Conservation (phyloP, 768 basidiomycete genomes). For the Mycena latifolia region DNA sequence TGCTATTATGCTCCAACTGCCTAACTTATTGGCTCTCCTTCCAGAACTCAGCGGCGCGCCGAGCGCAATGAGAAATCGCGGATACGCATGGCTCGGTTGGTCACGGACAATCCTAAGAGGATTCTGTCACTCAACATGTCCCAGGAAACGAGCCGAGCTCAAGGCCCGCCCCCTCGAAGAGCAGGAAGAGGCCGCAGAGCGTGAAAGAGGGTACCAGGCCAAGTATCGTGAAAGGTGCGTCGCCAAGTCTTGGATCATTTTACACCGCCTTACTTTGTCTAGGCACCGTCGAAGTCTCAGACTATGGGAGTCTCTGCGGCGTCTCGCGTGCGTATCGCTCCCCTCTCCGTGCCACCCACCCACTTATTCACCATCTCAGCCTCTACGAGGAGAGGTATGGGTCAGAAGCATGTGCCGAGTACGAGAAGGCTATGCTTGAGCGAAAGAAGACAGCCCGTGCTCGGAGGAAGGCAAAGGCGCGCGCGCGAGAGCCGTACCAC, state of each 20-base stretch:
- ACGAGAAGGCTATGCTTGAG: not conserved
- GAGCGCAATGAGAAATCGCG: not conserved
- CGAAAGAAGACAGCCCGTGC: not conserved
- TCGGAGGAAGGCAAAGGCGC: not conserved
- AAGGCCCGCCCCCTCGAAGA: not conserved
- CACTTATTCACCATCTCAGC: not conserved
- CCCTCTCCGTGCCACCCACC: not conserved
- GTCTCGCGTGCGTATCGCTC: not conserved
- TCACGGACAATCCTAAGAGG: too few species aligned
- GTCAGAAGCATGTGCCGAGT: not conserved
- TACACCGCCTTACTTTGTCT: not conserved
- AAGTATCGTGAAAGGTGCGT: constrained; percentile 3
- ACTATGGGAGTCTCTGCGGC: not conserved
- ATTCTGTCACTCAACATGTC: too few species aligned
- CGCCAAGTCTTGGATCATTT: not conserved
- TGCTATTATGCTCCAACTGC: not conserved
- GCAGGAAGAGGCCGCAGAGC: not conserved
- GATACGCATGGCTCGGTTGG: not conserved
- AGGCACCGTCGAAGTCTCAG: not conserved
- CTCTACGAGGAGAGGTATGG: not conserved
- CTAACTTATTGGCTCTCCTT: not conserved
- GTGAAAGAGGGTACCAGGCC: not conserved
- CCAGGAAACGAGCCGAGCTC: constrained; percentile 2
- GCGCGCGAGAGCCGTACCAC: not conserved
- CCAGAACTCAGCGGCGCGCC: not conserved